Percentiles rank a stretch among this genome's conserved stretches.
Evolutionary conservation across 371 early-diverging fungal genomes (phyloP).

Genomic region (Sanchytrium tribonematis): DNA sequence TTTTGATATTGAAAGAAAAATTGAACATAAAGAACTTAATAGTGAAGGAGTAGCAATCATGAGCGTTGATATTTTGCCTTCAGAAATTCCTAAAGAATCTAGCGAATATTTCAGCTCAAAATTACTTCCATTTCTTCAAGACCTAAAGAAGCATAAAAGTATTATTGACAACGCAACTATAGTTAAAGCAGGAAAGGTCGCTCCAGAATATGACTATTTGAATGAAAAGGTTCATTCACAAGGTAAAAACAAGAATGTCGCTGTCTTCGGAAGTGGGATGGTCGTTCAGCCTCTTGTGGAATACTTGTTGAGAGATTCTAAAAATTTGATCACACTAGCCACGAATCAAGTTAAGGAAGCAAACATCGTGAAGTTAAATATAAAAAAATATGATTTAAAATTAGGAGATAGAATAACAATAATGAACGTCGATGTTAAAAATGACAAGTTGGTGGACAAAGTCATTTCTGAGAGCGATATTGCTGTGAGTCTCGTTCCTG

Average conservation of each 20-base stretch:
- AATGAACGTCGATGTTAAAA: constrained; percentile 40
- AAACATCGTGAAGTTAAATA: neutral
- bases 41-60: constrained; percentile 63
- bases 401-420: constrained; percentile 14
- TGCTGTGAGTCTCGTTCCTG: constrained; percentile 19
- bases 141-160: constrained; percentile 27
- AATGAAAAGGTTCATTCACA: constrained; percentile 1
- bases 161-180: constrained; percentile 44
- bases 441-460: constrained; percentile 25
- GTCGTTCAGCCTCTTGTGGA: constrained; percentile 36
- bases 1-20: constrained; percentile 41
- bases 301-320: neutral
- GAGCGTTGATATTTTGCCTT: constrained; percentile 84
- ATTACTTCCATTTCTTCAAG: constrained; percentile 46
- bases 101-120: constrained; percentile 63
- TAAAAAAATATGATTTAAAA: neutral
- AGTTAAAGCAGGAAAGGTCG: constrained; percentile 36
- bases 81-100: constrained; percentile 76
- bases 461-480: constrained; percentile 25
- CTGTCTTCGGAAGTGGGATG: constrained; percentile 46
- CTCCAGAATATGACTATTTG: constrained; percentile 1
- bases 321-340: neutral
- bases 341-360: constrained; percentile 2
- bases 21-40: constrained; percentile 45
- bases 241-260: neutral